Percentiles rank a stretch among this genome's conserved stretches.
Evolutionary conservation across 192 early-diverging fungal genomes (phyloP).

Genomic region (Spinellus fusiger): DNA sequence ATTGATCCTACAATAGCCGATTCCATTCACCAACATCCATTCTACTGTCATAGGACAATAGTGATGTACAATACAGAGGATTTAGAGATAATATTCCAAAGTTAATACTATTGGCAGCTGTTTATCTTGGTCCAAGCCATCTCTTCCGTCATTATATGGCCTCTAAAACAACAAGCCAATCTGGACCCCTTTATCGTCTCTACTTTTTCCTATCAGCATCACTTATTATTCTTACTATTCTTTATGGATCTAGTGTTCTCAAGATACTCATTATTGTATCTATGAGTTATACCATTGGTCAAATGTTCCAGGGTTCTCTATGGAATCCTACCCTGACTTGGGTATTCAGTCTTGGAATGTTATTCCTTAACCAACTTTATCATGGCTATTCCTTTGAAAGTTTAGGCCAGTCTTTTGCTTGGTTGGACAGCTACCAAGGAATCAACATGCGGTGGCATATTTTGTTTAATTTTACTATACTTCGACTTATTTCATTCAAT

Average conservation of each 20-base stretch:
- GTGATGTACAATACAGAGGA: slow-evolving; percentile 61
- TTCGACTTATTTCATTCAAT: slow-evolving; percentile 85
- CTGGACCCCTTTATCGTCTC: slow-evolving; percentile 28
- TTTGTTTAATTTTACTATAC: slow-evolving; percentile 82
- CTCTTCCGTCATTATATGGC: slow-evolving; percentile 35
- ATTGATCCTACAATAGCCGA: neutral
- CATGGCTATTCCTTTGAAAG: slow-evolving; percentile 63
- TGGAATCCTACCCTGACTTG: slow-evolving; percentile 68
- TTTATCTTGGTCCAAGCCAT: slow-evolving; percentile 46
- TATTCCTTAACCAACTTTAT: slow-evolving; percentile 77
- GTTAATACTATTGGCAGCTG: slow-evolving; percentile 39
- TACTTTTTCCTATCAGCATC: slow-evolving; percentile 51
- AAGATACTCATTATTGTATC: slow-evolving; percentile 65
- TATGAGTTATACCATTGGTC: slow-evolving; percentile 65
- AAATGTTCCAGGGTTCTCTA: slow-evolving; percentile 37
- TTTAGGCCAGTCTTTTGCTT: slow-evolving; percentile 9
- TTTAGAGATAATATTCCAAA: slow-evolving; percentile 61
- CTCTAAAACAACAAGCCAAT: no score
- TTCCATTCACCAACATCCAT: neutral
- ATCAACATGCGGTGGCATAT: slow-evolving; percentile 79
- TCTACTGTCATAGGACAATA: slow-evolving; percentile 52
- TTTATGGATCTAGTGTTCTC: slow-evolving; percentile 70
- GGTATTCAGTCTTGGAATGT: slow-evolving; percentile 71
- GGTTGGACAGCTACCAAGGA: slow-evolving; percentile 59
- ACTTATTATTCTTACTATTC: slow-evolving; percentile 46